Evolutionary conservation across 2,329 filamentous ascomycete genomes (phyloP), one percentile per base, ranked within the genome.

Genomic region (Ramularia endophylla): DNA sequence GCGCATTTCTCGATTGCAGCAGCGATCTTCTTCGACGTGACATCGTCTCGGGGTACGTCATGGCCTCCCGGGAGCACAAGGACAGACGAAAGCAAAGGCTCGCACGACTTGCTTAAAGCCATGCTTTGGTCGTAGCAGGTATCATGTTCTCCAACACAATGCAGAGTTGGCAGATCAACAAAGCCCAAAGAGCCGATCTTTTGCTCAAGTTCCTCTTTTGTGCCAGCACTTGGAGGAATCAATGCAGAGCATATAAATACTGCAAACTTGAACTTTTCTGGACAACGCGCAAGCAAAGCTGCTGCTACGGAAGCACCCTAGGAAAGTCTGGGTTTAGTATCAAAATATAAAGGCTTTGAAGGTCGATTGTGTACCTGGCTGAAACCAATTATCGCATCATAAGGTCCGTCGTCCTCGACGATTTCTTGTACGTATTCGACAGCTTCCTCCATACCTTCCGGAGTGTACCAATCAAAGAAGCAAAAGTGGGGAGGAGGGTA

Each of bases 341-440:
- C n/a, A n/a, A n/a, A n/a, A n/a, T n/a, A n/a, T n/a, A n/a, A n/a
- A n/a, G n/a, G n/a, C n/a, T n/a, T n/a, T n/a, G n/a, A n/a, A n/a
- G n/a, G n/a, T n/a, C n/a, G n/a, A n/a, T n/a, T n/a, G 12, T 9
- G 29, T n/a, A 31, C 40, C 17, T 42, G 40, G 3, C 27, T 31
- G 27, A 42, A 42, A 12, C 34, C 40, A 17, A 42, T 42, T 8
- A 42, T 37, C 6, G 25, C 40, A 32, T 42, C 40, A 15, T 31
- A 42, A 18, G 40, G 40, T 16, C 40, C 40, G 8, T 42, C 40
- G 4, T 36, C 27, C 8, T 42, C 40, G 28, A 42, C 33, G 2
- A 42, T 22, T 20, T 42, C 40, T 7, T 29, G 33, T 9, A 42
- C 19, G 17, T 38, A 38, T 6, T 42, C 40, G 15, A 38, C 27